These are phyloP conservation scores for Medicago arabica DNA, from an alignment of 306 rosid genomes.

Conservation along the genomic window DNA sequence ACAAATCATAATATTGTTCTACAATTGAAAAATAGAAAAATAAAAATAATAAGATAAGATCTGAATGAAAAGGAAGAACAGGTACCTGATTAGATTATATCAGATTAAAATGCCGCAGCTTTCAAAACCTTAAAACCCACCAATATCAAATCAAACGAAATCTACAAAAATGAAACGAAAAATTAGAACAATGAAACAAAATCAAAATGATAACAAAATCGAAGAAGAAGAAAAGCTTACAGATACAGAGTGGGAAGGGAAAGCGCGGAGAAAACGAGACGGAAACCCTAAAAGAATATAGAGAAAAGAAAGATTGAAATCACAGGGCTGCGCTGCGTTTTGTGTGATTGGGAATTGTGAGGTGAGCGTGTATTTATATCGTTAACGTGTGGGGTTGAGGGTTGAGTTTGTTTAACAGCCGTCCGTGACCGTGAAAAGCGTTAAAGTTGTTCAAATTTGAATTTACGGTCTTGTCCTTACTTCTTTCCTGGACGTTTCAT, in stretches of 20 bases:
- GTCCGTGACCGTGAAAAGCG: conserved; percentile 35
- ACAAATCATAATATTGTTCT: not conserved
- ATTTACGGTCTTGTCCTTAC: conserved; percentile 44
- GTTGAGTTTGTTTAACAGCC: conserved; percentile 28
- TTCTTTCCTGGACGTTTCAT: conserved; percentile 41
- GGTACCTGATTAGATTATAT: conserved; percentile 34
- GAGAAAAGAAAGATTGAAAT: not conserved
- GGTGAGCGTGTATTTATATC: conserved; percentile 34
- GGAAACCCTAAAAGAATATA: conserved; percentile 10
- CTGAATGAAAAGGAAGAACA: not conserved
- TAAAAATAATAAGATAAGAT: not conserved
- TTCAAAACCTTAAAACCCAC: conserved; percentile 22
- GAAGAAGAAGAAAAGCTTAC: not conserved
- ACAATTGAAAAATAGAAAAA: not conserved
- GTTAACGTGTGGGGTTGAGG: conserved; percentile 28
- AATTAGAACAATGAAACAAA: not conserved
- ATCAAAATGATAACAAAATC: not conserved
- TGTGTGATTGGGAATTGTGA: not conserved
- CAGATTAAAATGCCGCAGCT: conserved; percentile 3
- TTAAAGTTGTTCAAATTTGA: not conserved
- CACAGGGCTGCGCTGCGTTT: not conserved
- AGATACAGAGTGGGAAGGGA: conserved; percentile 4
- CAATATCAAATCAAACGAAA: not conserved
- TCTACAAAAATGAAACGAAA: conserved; percentile 4
- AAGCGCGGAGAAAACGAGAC: not conserved